These are phyloP conservation scores for Aspergillus sclerotiicarbonarius DNA, from an alignment of 495 filamentous ascomycete species.

Conservation along the genomic window DNA sequence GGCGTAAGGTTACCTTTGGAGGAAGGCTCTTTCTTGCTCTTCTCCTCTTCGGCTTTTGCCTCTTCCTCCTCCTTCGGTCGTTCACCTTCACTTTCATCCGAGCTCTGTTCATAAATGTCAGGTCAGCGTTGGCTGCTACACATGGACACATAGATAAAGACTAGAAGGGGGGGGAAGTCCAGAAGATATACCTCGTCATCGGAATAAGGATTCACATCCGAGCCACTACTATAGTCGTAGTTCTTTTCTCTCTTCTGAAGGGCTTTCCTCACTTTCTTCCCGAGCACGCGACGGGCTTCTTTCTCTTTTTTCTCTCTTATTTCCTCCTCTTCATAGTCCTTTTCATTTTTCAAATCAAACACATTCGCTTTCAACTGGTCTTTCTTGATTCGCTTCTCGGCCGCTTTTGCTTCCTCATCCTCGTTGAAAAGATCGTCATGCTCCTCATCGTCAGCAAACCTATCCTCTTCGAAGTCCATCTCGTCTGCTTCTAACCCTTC, in stretches of 20 bases:
- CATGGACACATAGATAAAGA: neutral
- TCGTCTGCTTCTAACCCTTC: conserved; percentile 59
- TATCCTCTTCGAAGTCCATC: conserved; percentile 63
- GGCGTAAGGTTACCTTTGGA: conserved; percentile 76
- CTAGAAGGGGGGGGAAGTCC: neutral
- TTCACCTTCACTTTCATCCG: conserved; percentile 50
- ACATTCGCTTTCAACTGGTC: conserved; percentile 86
- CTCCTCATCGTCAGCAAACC: conserved; percentile 89
- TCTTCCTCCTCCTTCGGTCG: conserved; percentile 64
- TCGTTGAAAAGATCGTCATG: conserved; percentile 74
- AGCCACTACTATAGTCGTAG: conserved; percentile 74
- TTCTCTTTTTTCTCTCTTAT: conserved; percentile 64
- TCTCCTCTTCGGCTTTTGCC: conserved; percentile 65
- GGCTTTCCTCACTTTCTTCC: conserved; percentile 74
- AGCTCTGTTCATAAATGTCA: conserved; percentile 28
- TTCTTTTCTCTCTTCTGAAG: conserved; percentile 83
- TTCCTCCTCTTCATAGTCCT: conserved; percentile 81
- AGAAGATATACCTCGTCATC: conserved; percentile 43
- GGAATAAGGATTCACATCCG: conserved; percentile 73
- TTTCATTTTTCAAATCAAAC: conserved; percentile 80
- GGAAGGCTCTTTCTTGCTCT: conserved; percentile 53
- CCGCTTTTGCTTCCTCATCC: conserved; percentile 85
- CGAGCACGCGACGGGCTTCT: conserved; percentile 62
- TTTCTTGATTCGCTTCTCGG: conserved; percentile 78
- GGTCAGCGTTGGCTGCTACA: neutral